Evolutionary conservation across 306 rosid species (phyloP).

Genomic region (Ochetophila trinervis): DNA sequence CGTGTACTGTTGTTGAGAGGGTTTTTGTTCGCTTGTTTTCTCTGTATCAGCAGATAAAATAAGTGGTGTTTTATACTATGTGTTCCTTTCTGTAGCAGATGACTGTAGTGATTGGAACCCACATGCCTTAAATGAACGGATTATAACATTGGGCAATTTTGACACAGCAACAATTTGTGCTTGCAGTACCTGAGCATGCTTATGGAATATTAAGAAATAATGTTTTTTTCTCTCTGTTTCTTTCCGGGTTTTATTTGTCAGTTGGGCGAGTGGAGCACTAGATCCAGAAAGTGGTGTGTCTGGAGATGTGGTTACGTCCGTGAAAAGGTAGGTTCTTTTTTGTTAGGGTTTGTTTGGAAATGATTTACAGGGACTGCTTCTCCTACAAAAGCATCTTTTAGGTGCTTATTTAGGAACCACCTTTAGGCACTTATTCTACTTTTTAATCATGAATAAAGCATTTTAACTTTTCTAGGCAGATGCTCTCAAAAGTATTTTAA

Average conservation of each 20-base stretch:
- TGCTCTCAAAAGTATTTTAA: too few species aligned
- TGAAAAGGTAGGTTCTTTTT: slow-evolving; percentile 66
- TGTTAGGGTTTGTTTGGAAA: neutral
- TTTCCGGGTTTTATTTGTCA: slow-evolving; percentile 26
- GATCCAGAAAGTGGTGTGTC: slow-evolving; percentile 78
- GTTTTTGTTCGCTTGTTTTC: too few species aligned
- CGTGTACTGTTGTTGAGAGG: too few species aligned
- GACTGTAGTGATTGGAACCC: neutral
- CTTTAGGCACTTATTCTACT: neutral
- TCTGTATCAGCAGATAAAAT: neutral
- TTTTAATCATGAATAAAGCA: neutral
- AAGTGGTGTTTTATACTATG: neutral
- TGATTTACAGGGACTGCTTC: neutral
- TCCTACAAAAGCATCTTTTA: too few species aligned
- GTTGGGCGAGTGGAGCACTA: slow-evolving; percentile 97
- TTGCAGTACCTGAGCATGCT: neutral
- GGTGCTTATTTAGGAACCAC: too few species aligned
- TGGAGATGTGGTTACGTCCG: slow-evolving; percentile 84
- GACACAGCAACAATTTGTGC: neutral
- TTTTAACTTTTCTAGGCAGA: too few species aligned
- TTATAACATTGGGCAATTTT: neutral
- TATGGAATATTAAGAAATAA: neutral
- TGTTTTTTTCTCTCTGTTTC: neutral
- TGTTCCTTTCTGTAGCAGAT: neutral
- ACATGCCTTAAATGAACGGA: slow-evolving; percentile 12